These are phyloP conservation scores for Aquilaria sinensis DNA, from an alignment of 345 rosid genomes.

Conservation along the genomic window DNA sequence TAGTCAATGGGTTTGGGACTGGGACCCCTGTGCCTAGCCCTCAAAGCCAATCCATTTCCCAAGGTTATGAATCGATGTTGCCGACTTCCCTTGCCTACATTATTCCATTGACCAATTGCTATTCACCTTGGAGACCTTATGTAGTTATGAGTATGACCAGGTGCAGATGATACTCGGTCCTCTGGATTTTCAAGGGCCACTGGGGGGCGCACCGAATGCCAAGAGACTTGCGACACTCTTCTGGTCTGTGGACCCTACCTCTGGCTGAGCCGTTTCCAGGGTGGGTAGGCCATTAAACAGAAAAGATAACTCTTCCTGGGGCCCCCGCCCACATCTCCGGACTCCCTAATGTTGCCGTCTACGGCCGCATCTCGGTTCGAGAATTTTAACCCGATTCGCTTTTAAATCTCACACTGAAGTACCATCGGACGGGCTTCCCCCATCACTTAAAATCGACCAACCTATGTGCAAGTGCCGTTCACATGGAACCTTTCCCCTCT, in stretches of 20 bases:
- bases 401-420: no score
- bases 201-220: background rate
- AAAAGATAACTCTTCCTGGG: background rate
- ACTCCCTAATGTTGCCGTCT: background rate
- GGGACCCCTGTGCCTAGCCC: no score
- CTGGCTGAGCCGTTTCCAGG: background rate
- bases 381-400: background rate
- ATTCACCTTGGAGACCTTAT: background rate
- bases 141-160: background rate
- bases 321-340: background rate
- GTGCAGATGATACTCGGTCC: background rate
- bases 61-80: background rate
- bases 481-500: no score
- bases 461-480: no score
- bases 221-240: background rate
- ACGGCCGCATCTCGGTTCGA: background rate
- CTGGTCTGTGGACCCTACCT: background rate
- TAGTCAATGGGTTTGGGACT: background rate
- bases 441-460: no score
- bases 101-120: background rate
- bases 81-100: conserved; percentile 5
- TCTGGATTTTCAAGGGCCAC: conserved; percentile 7
- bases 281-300: background rate
- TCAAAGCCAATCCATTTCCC: background rate
- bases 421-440: no score